A percentile compares a stretch with the other conserved stretches of the same genome.
Evolutionary conservation across 2,329 filamentous ascomycete species (phyloP).

Genomic region (Fusarium nodosum): DNA sequence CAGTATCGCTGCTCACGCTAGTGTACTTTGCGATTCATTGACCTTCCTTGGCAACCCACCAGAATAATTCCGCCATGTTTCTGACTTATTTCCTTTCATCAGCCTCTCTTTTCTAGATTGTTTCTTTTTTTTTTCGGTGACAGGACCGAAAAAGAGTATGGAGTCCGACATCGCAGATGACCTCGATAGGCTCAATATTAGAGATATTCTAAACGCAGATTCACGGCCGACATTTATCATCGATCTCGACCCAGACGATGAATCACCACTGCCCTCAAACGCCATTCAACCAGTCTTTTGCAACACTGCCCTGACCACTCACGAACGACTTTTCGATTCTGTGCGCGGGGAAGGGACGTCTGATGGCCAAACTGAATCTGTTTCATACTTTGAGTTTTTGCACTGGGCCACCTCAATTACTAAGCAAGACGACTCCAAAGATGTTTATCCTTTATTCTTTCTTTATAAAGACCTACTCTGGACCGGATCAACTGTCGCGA

Average conservation of each 20-base stretch:
- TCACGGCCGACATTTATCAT: constrained; percentile 57
- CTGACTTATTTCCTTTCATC: neutral
- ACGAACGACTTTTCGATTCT: constrained; percentile 53
- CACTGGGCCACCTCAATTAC: constrained; percentile 59
- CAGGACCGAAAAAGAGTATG: constrained; percentile 20
- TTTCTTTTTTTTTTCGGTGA: constrained; percentile 1
- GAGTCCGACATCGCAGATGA: constrained; percentile 29
- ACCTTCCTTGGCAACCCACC: constrained; percentile 20
- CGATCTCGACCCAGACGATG: constrained; percentile 55
- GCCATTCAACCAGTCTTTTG: constrained; percentile 54
- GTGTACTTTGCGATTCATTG: neutral
- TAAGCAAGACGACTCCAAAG: constrained; percentile 59
- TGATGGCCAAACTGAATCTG: neutral
- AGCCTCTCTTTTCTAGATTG: neutral
- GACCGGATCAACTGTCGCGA: constrained; percentile 57
- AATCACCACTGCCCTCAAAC: constrained; percentile 32
- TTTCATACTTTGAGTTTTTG: constrained; percentile 55
- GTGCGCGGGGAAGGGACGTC: constrained; percentile 39
- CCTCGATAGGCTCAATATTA: constrained; percentile 58
- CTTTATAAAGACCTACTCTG: constrained; percentile 54
- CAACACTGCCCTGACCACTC: constrained; percentile 53
- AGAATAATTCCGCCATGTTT: constrained; percentile 10
- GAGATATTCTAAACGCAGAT: constrained; percentile 58
- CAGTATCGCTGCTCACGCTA: constrained; percentile 5
- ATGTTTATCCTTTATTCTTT: constrained; percentile 60